Evolutionary conservation across 2,329 filamentous ascomycete species (phyloP), one percentile per base, ranked within the genome.

Genomic region (Hirsutella minnesotensis): DNA sequence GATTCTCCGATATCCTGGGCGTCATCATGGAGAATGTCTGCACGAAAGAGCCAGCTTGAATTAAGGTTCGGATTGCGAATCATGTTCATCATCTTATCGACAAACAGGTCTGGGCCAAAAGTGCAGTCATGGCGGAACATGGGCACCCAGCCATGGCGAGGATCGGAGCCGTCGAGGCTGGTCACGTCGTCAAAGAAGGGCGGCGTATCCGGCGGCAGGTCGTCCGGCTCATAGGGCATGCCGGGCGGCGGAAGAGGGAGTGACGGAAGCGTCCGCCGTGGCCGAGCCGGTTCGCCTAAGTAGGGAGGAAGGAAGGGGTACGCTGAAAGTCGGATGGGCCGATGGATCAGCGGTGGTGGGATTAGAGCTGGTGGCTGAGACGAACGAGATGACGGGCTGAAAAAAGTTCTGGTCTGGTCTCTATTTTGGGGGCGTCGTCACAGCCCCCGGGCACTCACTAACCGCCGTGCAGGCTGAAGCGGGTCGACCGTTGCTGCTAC

Each of bases 61-160:
- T 86, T 87, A 60, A 87, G 69, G 50, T 92, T 90, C 1, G 86
- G 86, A 53, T 90, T 89, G 51, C 73, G 74, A 49, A 90, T 75
- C 44, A 89, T 67, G 53, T 89, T 86, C 51, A 78, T 63, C 77
- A 87, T 85, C 40, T 84, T 79, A 34, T 70, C 61, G 46, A 69
- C 63, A 57, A 88, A 90, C 43, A 77, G 66, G 24, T 71, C 66
- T 1, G 79, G 71, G 15, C 71, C 63, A 56, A 88, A 89, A 12
- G 67, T 68, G 57, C 83, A 86, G 19, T 51, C 56, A 50, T 77
- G 72, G 47, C 63, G 65, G 51, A 70, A 72, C 46, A 79, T 63
- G 37, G 75, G 75, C 40, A 64, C 62, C 78, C 78, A 82, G 39
- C 5, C 29, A 9, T 27, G 24, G 7, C 7, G 24, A 27, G 24